Evolutionary conservation across 345 rosid genomes (phyloP).

Genomic region (Arabidopsis arenosa): DNA sequence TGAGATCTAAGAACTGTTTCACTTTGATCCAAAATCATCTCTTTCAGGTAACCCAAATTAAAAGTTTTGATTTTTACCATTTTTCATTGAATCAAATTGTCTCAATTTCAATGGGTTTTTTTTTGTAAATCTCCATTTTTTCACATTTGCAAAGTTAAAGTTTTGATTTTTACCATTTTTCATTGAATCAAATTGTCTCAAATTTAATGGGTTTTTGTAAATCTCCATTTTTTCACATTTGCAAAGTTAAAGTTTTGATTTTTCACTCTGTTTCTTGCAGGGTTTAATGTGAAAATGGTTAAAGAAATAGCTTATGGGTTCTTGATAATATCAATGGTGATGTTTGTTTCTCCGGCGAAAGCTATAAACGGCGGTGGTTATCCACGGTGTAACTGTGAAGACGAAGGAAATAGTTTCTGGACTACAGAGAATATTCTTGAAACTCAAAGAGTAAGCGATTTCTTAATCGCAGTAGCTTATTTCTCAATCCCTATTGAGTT

Average conservation of each 20-base stretch:
- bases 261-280: constrained; percentile 4
- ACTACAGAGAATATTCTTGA: constrained; percentile 78
- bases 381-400: constrained; percentile 83
- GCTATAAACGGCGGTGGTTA: constrained; percentile 62
- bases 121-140: not conserved
- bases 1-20: constrained; percentile 53
- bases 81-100: not conserved
- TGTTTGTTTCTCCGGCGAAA: constrained; percentile 48
- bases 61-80: not conserved
- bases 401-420: constrained; percentile 85
- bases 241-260: not conserved
- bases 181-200: not conserved
- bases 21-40: constrained; percentile 44
- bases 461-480: constrained; percentile 93
- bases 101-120: not conserved
- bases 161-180: not conserved
- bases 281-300: constrained; percentile 26
- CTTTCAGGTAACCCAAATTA: constrained; percentile 44
- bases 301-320: constrained; percentile 44
- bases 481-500: constrained; percentile 94
- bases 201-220: not conserved
- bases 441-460: constrained; percentile 84
- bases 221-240: not conserved
- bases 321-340: constrained; percentile 52
- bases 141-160: not conserved